Evolutionary conservation across 1,284 basidiomycete species (phyloP).

Genomic region (Caloboletus firmus): DNA sequence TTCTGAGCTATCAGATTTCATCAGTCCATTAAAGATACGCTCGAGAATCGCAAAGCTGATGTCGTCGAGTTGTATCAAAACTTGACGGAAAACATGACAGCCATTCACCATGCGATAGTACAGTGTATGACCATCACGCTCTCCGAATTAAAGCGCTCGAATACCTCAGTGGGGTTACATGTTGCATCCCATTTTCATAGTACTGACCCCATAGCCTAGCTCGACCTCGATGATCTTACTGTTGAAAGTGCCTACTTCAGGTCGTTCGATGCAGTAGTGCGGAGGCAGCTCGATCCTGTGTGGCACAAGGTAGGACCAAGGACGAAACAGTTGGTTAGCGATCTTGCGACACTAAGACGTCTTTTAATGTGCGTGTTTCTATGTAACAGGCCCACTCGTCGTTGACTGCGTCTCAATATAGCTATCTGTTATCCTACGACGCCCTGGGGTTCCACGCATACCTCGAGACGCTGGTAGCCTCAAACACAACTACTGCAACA

Average conservation of each 20-base stretch:
- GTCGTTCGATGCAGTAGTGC: conserved; percentile 89
- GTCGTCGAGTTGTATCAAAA: conserved; percentile 91
- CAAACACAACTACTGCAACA: conserved; percentile 58
- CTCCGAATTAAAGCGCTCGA: conserved; percentile 87
- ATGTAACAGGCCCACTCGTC: neutral
- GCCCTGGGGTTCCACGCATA: conserved; percentile 89
- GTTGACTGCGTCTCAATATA: neutral
- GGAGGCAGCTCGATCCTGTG: conserved; percentile 86
- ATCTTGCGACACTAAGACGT: conserved; percentile 83
- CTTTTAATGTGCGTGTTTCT: conserved; percentile 66
- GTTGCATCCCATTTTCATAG: neutral
- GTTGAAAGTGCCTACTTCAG: conserved; percentile 94
- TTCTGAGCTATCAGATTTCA: conserved; percentile 68
- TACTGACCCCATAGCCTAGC: conserved; percentile 44
- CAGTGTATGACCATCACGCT: conserved; percentile 95
- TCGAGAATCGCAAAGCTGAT: conserved; percentile 84
- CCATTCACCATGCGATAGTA: conserved; percentile 91
- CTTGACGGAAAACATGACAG: conserved; percentile 83
- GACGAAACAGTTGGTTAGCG: conserved; percentile 89
- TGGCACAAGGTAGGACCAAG: conserved; percentile 96
- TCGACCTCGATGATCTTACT: conserved; percentile 92
- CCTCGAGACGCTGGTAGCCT: conserved; percentile 85
- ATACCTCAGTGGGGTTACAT: conserved; percentile 54
- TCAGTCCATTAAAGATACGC: conserved; percentile 75
- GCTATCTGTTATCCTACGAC: conserved; percentile 88